phyloP scores from a whole-genome alignment of 306 rosid species.

The Cicer arietinum region DNA sequence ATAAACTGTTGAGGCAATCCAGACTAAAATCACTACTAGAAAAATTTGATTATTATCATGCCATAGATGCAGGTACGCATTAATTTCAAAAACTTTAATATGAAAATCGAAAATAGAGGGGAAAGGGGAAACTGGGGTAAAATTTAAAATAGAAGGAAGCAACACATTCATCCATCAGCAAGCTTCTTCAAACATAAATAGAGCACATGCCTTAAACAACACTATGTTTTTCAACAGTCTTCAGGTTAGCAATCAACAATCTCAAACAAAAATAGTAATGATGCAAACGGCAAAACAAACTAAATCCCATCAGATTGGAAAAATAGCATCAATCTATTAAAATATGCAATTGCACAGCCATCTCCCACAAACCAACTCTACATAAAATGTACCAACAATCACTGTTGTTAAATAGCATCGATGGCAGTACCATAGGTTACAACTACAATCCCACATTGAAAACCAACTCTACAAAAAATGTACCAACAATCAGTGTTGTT shows the following conservation, averaged over 20 bases:
- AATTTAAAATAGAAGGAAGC: conserved; percentile 9
- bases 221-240: not conserved
- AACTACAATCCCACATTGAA: not conserved
- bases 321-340: not conserved
- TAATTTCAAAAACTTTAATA: not conserved
- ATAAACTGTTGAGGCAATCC: not conserved
- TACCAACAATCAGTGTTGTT: not conserved
- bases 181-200: not conserved
- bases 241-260: conserved; percentile 14
- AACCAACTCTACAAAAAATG: not conserved
- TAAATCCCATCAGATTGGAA: conserved; percentile 21
- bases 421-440: too few relatives aligned
- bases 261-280: conserved; percentile 17
- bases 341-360: conserved; percentile 3
- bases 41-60: not conserved
- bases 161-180: not conserved
- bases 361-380: not conserved
- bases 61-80: not conserved
- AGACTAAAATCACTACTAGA: not conserved
- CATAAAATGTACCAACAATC: not conserved
- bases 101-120: not conserved
- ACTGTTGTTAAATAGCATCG: not conserved
- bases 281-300: conserved; percentile 15
- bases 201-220: not conserved
- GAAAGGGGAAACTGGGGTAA: not conserved